A percentile compares a stretch with the other conserved stretches of the same genome.
phyloP scores from a whole-genome alignment of 2,329 filamentous ascomycete species.

The Epichloe brachyelytri region DNA sequence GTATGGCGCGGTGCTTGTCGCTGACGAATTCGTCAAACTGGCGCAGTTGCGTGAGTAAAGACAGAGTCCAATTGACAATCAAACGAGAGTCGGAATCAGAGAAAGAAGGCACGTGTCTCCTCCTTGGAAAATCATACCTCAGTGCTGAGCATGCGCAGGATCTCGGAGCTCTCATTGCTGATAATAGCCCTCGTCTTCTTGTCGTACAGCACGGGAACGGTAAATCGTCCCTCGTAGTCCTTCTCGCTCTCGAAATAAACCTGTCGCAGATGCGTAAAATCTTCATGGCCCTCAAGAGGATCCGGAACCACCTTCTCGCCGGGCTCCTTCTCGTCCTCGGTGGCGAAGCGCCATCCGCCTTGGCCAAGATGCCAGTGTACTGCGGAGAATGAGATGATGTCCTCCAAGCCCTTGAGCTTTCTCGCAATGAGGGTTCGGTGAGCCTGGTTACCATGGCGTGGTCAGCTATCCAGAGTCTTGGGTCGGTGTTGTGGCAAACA shows the following conservation, averaged over 20 bases:
- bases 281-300: constrained; percentile 57
- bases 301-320: constrained; percentile 53
- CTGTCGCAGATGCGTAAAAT: constrained; percentile 56
- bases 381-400: constrained; percentile 64
- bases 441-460: constrained; percentile 31
- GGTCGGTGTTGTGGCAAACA: not conserved
- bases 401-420: constrained; percentile 82
- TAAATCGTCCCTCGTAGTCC: constrained; percentile 67
- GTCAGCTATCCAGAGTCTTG: not conserved
- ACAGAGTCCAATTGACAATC: no score
- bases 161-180: constrained; percentile 85
- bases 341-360: constrained; percentile 71
- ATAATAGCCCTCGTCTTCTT: constrained; percentile 65
- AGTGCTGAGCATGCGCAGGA: constrained; percentile 77
- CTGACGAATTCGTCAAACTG: constrained; percentile 60
- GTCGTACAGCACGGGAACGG: constrained; percentile 78
- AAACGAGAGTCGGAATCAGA: no score
- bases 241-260: constrained; percentile 67
- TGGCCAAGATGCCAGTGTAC: constrained; percentile 82
- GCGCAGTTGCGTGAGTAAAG: not conserved
- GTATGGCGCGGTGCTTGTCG: constrained; percentile 43
- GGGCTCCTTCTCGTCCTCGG: constrained; percentile 41
- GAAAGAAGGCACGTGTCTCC: no score
- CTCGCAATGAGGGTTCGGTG: constrained; percentile 78
- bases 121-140: constrained; percentile 35